A percentile compares a stretch with the other conserved stretches of the same genome.
Conservation (phyloP, 1,139 yeast genomes). For the Candida sanyaensis region DNA sequence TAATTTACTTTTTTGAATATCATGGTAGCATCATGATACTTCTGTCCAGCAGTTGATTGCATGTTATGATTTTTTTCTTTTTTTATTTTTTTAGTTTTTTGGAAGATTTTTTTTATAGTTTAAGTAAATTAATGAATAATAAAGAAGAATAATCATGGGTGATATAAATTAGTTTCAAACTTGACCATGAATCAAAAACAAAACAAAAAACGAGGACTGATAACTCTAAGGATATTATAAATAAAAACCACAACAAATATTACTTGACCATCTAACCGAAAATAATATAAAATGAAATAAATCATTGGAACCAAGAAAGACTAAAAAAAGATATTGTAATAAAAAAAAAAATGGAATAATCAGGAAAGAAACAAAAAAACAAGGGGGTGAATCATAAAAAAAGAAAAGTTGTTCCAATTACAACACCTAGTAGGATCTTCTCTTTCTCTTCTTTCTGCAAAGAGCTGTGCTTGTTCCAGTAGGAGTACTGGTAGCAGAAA, state of each 20-base stretch:
- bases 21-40: constrained; percentile 4
- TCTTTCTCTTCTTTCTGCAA: constrained; percentile 13
- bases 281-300: background rate
- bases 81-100: background rate
- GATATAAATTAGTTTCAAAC: background rate
- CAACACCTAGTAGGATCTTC: constrained; percentile 10
- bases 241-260: constrained; percentile 1
- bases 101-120: background rate
- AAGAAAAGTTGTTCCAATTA: no score
- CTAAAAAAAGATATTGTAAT: background rate
- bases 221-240: background rate
- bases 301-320: background rate
- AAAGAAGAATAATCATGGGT: background rate
- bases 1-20: background rate
- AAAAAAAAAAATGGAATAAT: background rate
- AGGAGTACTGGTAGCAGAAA: constrained; percentile 39
- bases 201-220: no score
- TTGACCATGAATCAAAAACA: constrained; percentile 2
- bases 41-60: constrained; percentile 7
- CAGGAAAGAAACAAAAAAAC: background rate
- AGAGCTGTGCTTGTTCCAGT: constrained; percentile 37
- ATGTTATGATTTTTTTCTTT: background rate
- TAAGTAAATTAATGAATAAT: background rate
- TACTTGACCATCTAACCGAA: constrained; percentile 1
- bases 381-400: background rate